Base-by-base conservation (phyloP, 371 early-diverging fungal species). In the Mucor velutinosus region DNA sequence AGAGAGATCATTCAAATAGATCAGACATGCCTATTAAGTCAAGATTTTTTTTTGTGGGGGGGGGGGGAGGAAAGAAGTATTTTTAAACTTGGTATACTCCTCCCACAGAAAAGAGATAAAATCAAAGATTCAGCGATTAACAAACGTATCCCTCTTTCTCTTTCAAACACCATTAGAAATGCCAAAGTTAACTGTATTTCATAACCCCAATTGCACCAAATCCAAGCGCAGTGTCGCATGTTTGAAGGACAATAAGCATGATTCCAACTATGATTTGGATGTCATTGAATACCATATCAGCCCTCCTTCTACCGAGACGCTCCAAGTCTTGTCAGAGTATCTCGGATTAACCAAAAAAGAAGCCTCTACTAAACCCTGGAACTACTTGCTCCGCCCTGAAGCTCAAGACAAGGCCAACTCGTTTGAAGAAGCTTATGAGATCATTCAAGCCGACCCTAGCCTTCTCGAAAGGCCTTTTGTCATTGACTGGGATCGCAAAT, bases 401-500 rank as follows among this genome's bases (percentile, higher is more conserved):
- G 78, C 78, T 12, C 67, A 73, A 41, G 39, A 49, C 23, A 71
- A 69, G 27, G 65, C 66, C 0, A 39, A 27, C 30, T 75, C 79
- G 0, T 73, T 69, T 53, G 73, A 76, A 30, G 80, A 85, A 37
- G 68, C 76, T 0, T 69, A 72, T 39, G 65, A 65, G 3, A 11
- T 83, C 2, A 64, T 83, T n/a, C 64, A 73, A 55, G 17, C 72
- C 33, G 65, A 85, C 32, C 79, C 82, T 39, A 62, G 67, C 7
- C 58, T 65, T 23, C 61, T 85, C 6, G 83, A 83, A 66, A 72
- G 85, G 29, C 85, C 85, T 12, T 74, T 85, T 32, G 73, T 81
- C 2, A 72, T 85, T 27, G 85, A 85, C 60, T 80, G 76, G 75
- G 69, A 71, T n/a, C 66, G 65, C n/a, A 80, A 80, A 41, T 70